Evolutionary conservation across 139 green algal genomes (phyloP).

Genomic region (Chloropicon primus): DNA sequence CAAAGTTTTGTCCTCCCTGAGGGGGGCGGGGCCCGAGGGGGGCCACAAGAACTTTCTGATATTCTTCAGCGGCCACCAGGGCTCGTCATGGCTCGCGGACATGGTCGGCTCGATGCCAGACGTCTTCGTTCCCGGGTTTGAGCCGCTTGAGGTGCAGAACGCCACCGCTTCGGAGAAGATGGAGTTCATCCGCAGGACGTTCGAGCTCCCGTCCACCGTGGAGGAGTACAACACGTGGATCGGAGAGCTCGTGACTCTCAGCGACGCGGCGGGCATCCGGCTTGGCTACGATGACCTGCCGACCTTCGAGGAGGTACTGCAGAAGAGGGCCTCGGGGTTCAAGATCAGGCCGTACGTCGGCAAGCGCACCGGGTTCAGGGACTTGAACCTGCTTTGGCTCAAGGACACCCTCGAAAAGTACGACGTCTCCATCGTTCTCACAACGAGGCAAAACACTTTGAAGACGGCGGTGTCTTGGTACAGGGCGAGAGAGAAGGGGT

Average conservation of each 20-base stretch:
- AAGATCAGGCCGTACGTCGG: slow-evolving; percentile 1
- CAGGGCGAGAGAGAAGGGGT: background rate
- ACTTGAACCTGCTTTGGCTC: background rate
- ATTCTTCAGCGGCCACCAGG: slow-evolving; percentile 8
- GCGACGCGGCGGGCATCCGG: background rate
- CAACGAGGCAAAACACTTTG: background rate
- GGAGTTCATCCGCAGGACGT: background rate
- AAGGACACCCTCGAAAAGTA: background rate
- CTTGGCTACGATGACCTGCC: background rate
- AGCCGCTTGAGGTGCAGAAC: background rate
- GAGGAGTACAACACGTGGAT: background rate
- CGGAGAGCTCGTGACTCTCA: background rate
- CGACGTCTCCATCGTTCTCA: background rate
- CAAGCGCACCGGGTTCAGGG: background rate
- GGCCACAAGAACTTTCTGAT: background rate
- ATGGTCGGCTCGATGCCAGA: background rate
- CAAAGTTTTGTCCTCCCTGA: no score
- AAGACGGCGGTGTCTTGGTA: slow-evolving; percentile 2
- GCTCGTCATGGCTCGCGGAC: background rate
- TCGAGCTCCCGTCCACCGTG: background rate
- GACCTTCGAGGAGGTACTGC: background rate
- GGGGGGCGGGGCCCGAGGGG: no score
- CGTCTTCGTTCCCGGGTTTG: slow-evolving; percentile 1
- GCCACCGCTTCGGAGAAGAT: background rate
- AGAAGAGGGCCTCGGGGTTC: background rate